A percentile compares a stretch with the other conserved stretches of the same genome.
Evolutionary conservation across 139 green algal species (phyloP).

Genomic region (Pseudopediastrum boryanum): DNA sequence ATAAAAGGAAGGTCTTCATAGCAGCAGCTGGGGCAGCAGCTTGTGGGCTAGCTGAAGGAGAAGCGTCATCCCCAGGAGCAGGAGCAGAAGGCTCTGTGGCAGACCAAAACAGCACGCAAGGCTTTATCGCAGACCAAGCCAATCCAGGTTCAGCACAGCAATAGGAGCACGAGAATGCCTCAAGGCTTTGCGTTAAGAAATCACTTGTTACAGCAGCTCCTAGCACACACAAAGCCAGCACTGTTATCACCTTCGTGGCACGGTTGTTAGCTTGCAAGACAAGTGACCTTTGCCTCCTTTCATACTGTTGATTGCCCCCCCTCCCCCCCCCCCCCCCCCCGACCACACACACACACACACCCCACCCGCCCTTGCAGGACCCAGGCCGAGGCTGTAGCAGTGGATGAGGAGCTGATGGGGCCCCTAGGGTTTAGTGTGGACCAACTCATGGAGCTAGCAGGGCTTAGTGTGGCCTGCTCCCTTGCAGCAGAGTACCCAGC

Average conservation of each 20-base stretch:
- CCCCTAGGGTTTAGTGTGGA: constrained; percentile 88
- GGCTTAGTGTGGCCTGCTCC: constrained; percentile 71
- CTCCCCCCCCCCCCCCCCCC: background rate
- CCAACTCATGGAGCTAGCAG: constrained; percentile 92
- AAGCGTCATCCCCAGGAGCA: too few relatives aligned
- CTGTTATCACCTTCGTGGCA: background rate
- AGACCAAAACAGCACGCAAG: too few relatives aligned
- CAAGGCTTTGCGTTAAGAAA: too few relatives aligned
- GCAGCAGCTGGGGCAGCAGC: too few relatives aligned
- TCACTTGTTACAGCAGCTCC: background rate
- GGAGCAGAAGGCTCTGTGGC: too few relatives aligned
- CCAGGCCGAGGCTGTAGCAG: constrained; percentile 65
- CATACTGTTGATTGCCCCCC: background rate
- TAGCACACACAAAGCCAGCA: background rate
- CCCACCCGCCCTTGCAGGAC: background rate
- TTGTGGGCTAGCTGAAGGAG: too few relatives aligned
- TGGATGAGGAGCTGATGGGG: constrained; percentile 94
- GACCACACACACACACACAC: background rate
- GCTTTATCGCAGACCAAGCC: too few relatives aligned
- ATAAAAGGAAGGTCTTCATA: too few relatives aligned
- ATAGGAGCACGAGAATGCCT: too few relatives aligned
- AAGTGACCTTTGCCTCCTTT: too few relatives aligned
- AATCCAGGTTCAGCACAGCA: too few relatives aligned
- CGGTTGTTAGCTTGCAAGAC: background rate
- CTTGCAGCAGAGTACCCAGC: constrained; percentile 68